phyloP scores from a whole-genome alignment of 202 grass and related monocot genomes.

The Schoenoplectus triqueter region DNA sequence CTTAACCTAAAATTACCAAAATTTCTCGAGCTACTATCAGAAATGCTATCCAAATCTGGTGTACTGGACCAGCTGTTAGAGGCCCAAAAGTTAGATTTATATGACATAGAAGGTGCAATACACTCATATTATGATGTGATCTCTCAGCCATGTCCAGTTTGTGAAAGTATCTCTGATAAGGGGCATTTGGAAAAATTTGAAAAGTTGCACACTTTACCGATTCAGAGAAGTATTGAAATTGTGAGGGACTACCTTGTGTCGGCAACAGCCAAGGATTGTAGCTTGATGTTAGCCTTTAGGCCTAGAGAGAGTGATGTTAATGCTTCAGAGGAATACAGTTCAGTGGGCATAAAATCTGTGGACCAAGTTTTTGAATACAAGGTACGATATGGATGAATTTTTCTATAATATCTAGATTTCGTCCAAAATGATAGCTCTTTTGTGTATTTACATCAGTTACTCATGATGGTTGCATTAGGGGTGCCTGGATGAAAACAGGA shows the following conservation, averaged over 20 bases:
- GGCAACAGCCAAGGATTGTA: slow-evolving; percentile 88
- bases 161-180: slow-evolving; percentile 61
- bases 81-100: slow-evolving; percentile 83
- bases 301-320: slow-evolving; percentile 46
- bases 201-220: slow-evolving; percentile 66
- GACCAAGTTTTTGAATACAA: slow-evolving; percentile 84
- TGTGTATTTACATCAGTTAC: not conserved
- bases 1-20: slow-evolving; percentile 60
- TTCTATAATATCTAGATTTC: slow-evolving; percentile 9
- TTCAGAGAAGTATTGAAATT: slow-evolving; percentile 69
- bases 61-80: slow-evolving; percentile 59
- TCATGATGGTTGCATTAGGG: not conserved
- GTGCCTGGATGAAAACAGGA: not conserved
- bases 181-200: slow-evolving; percentile 59
- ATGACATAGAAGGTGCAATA: slow-evolving; percentile 95
- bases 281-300: slow-evolving; percentile 84
- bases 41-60: slow-evolving; percentile 68
- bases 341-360: slow-evolving; percentile 60
- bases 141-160: slow-evolving; percentile 71
- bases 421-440: not conserved
- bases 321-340: slow-evolving; percentile 53
- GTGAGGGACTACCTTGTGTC: slow-evolving; percentile 78
- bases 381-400: slow-evolving; percentile 45
- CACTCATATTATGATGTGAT: slow-evolving; percentile 78
- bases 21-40: slow-evolving; percentile 67